Base-by-base conservation (phyloP, 2,329 filamentous ascomycete species). In the Kalmusia sp. region DNA sequence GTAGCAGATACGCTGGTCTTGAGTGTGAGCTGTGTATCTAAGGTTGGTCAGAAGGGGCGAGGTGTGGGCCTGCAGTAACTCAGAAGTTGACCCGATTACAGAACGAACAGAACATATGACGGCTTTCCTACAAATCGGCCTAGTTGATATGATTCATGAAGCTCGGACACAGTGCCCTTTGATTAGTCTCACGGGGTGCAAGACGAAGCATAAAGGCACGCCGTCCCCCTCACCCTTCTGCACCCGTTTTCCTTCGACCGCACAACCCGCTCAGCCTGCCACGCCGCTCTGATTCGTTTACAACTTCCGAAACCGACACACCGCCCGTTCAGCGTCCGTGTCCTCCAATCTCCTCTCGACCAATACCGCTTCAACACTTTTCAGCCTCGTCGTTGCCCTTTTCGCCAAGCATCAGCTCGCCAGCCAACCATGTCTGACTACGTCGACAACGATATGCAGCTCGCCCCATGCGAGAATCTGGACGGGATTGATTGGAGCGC, bases 371-470 rank as follows among this genome's bases (percentile, higher is more conserved):
- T 41, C 38, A 14, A 14, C n/a, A 9, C 14, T 25, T 41, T 22
- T 27, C 25, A 21, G 24, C 40, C 40, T 44, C 40, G 25, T 25
- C 43, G 28, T 47, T 35, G 28, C 28, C 43, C 43, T 41, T 35
- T 47, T 35, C 43, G 43, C 43, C 43, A 47, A 47, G 43, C 28
- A 14, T 47, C 19, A 24, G 27, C 15, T 28, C 21, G n/a, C 21
- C 34, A 54, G 27, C 51, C 48, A 59, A 63, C 27, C 54, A 62
- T 62, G 61, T 62, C 58, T 34, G 53, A 62, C 50, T 50, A 58
- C 55, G 38, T 62, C 45, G 5, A 58, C 31, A 14, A 17, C 31
- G 24, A 52, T 28, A 52, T 54, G 52, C 55, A 58, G 33, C 8
- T 38, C 9, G 51, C 39, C n/a, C 30, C 41, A 8, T 24, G 34